These are phyloP conservation scores for Pisolithus marmoratus DNA, from an alignment of 768 basidiomycete genomes.

Conservation along the genomic window DNA sequence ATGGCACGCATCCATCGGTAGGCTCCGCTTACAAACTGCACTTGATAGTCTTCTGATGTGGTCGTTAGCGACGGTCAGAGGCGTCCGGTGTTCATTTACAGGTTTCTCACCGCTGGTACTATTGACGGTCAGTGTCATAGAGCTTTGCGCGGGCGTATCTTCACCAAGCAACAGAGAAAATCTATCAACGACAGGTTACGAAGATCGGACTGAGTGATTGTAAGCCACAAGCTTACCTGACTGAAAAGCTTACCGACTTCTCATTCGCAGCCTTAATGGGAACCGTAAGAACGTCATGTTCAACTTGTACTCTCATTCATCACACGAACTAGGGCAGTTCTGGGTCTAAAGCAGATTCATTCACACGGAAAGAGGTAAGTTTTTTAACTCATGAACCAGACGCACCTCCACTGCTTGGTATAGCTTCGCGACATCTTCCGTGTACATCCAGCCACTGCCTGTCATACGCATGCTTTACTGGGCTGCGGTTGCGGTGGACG, in stretches of 20 bases:
- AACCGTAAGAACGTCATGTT: constrained; percentile 35
- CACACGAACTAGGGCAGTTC: constrained; percentile 31
- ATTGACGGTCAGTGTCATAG: constrained; percentile 67
- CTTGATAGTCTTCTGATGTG: constrained; percentile 6
- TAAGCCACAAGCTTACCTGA: constrained; percentile 33
- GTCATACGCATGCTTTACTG: constrained; percentile 91
- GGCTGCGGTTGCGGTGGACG: constrained; percentile 62
- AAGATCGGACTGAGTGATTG: constrained; percentile 89
- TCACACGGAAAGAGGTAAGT: constrained; percentile 75
- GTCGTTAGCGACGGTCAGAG: constrained; percentile 84
- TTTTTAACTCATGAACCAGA: background rate
- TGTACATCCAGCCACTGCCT: constrained; percentile 70
- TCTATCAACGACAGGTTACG: constrained; percentile 90
- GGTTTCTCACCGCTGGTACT: constrained; percentile 79
- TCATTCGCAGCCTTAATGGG: constrained; percentile 59
- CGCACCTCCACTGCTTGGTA: background rate
- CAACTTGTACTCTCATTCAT: constrained; percentile 5
- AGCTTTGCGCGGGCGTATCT: background rate
- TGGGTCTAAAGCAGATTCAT: constrained; percentile 74
- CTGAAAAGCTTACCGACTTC: constrained; percentile 8
- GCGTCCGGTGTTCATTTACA: constrained; percentile 83
- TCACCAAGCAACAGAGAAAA: constrained; percentile 56
- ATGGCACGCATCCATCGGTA: constrained; percentile 97
- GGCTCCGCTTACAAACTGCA: constrained; percentile 9
- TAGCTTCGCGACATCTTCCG: constrained; percentile 92